Conservation (phyloP, 768 basidiomycete genomes). For the Multifurca ochricompacta region DNA sequence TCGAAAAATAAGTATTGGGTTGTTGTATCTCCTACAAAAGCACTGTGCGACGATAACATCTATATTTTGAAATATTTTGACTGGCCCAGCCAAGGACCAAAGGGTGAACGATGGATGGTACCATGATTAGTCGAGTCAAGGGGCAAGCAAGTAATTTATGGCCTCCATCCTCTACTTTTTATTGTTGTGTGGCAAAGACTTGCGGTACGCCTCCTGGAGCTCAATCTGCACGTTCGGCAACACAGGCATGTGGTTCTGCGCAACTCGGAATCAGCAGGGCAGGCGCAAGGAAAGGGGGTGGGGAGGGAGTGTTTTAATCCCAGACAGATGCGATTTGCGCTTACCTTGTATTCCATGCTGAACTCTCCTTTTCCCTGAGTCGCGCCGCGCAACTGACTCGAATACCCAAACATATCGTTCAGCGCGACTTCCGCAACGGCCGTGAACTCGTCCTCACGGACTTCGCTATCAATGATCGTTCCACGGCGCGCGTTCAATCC, state of each 20-base stretch:
- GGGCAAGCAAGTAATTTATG: too few relatives aligned
- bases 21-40: too few relatives aligned
- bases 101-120: too few relatives aligned
- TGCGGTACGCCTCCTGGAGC: conserved; percentile 78
- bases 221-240: conserved; percentile 83
- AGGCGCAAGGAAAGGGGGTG: too few relatives aligned
- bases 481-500: conserved; percentile 89
- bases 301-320: too few relatives aligned
- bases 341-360: conserved; percentile 74
- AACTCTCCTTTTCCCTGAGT: conserved; percentile 97
- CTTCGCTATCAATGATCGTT: conserved; percentile 91
- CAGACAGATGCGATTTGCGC: too few relatives aligned
- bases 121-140: too few relatives aligned
- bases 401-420: conserved; percentile 99
- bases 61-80: too few relatives aligned
- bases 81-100: too few relatives aligned
- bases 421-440: conserved; percentile 84
- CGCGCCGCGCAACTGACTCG: conserved; percentile 82
- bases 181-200: conserved; percentile 59
- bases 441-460: conserved; percentile 95
- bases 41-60: too few relatives aligned
- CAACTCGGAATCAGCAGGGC: neutral
- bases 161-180: conserved; percentile 76
- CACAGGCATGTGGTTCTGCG: conserved; percentile 72
- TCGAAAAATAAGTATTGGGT: too few relatives aligned